A percentile compares a stretch with the other conserved stretches of the same genome.
Conservation (phyloP, 805 yeast genomes). For the Clavispora carvajalis region DNA sequence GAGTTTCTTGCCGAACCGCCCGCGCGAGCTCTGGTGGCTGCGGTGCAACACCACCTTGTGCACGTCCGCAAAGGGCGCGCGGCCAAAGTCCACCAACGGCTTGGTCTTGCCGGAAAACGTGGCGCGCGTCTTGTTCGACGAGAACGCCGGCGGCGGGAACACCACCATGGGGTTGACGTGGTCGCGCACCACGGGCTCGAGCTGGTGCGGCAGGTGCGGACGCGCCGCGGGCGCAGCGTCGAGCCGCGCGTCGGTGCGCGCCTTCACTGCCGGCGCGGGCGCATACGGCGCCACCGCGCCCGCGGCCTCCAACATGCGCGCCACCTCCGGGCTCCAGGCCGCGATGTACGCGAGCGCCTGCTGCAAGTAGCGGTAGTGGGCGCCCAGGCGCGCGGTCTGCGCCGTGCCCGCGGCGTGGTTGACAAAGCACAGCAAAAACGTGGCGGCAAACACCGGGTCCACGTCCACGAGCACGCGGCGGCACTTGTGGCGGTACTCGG, state of each 20-base stretch:
- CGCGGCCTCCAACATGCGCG: constrained; percentile 5
- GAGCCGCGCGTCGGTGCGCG: constrained; percentile 7
- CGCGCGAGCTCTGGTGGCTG: constrained; percentile 14
- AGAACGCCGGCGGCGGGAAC: constrained; percentile 27
- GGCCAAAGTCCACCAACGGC: constrained; percentile 28
- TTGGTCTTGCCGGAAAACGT: constrained; percentile 20
- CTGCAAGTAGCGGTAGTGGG: constrained; percentile 27
- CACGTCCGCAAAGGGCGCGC: constrained; percentile 20
- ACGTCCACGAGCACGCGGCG: constrained; percentile 21
- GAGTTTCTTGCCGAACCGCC: constrained; percentile 16
- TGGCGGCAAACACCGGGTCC: constrained; percentile 28
- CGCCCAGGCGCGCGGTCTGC: constrained; percentile 14
- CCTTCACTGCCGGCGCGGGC: constrained; percentile 2
- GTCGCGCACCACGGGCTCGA: constrained; percentile 1
- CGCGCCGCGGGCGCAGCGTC: neutral
- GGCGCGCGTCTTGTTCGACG: constrained; percentile 20
- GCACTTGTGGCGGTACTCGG: constrained; percentile 13
- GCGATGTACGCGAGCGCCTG: constrained; percentile 27
- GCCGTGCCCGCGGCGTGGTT: constrained; percentile 26
- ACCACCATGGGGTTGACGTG: constrained; percentile 24
- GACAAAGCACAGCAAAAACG: constrained; percentile 26
- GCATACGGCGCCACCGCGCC: neutral
- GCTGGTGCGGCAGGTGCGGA: neutral
- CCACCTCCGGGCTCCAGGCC: constrained; percentile 33
- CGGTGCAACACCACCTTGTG: constrained; percentile 11